Evolutionary conservation across 805 yeast genomes (phyloP), one percentile per base, ranked within the genome.

Genomic region (Sugiyamaella smithiae): DNA sequence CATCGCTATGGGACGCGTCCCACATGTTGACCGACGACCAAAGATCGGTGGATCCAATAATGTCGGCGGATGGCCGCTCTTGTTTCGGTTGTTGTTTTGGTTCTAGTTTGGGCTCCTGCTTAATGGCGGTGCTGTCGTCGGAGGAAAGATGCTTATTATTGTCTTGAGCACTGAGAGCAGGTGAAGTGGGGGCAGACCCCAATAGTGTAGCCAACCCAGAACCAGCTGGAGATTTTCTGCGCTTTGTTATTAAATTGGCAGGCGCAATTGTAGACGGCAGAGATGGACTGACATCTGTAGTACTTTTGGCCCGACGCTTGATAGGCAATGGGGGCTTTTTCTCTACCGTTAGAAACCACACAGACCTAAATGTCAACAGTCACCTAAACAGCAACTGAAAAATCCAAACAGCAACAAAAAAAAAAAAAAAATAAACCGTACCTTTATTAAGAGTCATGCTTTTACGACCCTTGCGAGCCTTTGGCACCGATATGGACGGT

Each of bases 251-350:
- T n/a, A 56, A 45, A 33, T 54, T 51, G 3, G 59, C 45, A 7
- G 60, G 60, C 12, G 60, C 50, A 20, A 55, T 51, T 2, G 58
- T 55, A 3, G 53, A 40, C 12, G 58, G 58, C 25, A 55, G 48
- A 2, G 31, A 24, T 5, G 46, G 37, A 14, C 43, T n/a, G 24
- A 29, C 52, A 6, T 33, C 44, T 23, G 36, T 44, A n/a, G 54
- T 52, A n/a, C 53, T 46, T 31, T 52, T 52, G 29, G 55, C 45
- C 20, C 55, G 36, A 16, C 49, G 29, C 22, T 46, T 44, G 5
- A 16, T 37, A 14, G 49, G 35, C 43, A 45, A 14, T 19, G 25
- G 53, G 38, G 20, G 20, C 28, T 46, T 49, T 17, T 46, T 35
- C 14, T 49, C 53, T 43, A 19, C n/a, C 17, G 25, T 43, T 43